These are phyloP conservation scores for Umbilicaria muhlenbergii DNA, from an alignment of 495 filamentous ascomycete species.

Conservation along the genomic window DNA sequence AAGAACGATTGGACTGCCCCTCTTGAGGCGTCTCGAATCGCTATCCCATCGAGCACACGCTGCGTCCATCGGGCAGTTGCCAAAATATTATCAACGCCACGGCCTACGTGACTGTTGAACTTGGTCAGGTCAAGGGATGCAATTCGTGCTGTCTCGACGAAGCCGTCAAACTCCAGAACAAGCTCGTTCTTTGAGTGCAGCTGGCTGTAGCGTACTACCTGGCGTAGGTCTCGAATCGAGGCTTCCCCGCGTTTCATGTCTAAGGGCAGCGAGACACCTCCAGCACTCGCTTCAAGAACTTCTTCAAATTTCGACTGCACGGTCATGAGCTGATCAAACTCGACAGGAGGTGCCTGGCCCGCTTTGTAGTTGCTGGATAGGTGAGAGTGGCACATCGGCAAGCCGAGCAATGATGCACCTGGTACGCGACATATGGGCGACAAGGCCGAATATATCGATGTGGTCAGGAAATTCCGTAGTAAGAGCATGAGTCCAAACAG, in stretches of 20 bases:
- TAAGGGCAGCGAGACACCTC: constrained; percentile 42
- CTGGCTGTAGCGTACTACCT: constrained; percentile 38
- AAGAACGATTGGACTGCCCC: constrained; percentile 26
- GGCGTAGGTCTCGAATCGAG: constrained; percentile 51
- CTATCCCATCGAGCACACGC: constrained; percentile 30
- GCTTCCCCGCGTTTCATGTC: constrained; percentile 54
- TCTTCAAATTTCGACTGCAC: constrained; percentile 51
- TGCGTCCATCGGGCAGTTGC: constrained; percentile 52
- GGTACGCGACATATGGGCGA: constrained; percentile 51
- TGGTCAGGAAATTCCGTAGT: constrained; percentile 33
- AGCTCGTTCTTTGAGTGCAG: constrained; percentile 39
- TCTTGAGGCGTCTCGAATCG: constrained; percentile 17
- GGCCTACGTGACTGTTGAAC: constrained; percentile 53
- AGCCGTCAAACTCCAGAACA: constrained; percentile 48
- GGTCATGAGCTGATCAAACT: constrained; percentile 52
- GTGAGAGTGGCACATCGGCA: constrained; percentile 41
- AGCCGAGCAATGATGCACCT: constrained; percentile 35
- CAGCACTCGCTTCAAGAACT: constrained; percentile 42
- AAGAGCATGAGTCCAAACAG: constrained; percentile 30
- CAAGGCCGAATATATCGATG: constrained; percentile 31
- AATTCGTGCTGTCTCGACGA: constrained; percentile 42
- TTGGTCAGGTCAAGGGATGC: constrained; percentile 41
- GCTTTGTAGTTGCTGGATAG: constrained; percentile 7
- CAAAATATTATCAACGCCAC: constrained; percentile 54
- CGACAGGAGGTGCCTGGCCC: constrained; percentile 21